A percentile compares a stretch with the other conserved stretches of the same genome.
Conservation (phyloP, 1,139 yeast species). For the Blastobotrys aristatus region DNA sequence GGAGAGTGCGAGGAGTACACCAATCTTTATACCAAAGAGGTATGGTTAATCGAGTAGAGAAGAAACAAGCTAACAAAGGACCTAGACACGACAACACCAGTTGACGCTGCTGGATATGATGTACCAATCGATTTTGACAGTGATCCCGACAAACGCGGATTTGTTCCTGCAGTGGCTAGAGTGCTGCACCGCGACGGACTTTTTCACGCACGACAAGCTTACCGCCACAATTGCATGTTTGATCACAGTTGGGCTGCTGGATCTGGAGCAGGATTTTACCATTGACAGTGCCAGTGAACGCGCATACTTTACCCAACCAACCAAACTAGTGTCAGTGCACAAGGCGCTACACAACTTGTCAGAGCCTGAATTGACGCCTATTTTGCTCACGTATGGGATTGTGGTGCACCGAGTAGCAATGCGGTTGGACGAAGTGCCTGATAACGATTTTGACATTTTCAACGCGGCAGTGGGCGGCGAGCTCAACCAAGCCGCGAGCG, state of each 20-base stretch:
- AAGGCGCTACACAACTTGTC: conserved; percentile 27
- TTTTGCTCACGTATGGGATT: conserved; percentile 69
- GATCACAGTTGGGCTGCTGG: conserved; percentile 31
- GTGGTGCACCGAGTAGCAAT: conserved; percentile 52
- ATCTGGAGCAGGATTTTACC: conserved; percentile 31
- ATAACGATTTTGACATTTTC: conserved; percentile 13
- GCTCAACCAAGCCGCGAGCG: conserved; percentile 21
- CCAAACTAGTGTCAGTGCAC: conserved; percentile 42
- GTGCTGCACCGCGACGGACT: conserved; percentile 4
- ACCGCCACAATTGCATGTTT: conserved; percentile 25
- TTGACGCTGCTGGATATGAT: conserved; percentile 29
- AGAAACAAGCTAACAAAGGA: background rate
- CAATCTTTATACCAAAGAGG: conserved; percentile 18
- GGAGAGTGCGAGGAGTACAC: conserved; percentile 14
- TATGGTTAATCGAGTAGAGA: conserved; percentile 4
- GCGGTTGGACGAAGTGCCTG: conserved; percentile 40
- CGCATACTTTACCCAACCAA: conserved; percentile 44
- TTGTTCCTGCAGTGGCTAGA: conserved; percentile 28
- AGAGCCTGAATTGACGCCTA: conserved; percentile 40
- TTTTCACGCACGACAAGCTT: background rate
- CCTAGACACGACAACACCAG: conserved; percentile 10
- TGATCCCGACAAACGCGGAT: conserved; percentile 24
- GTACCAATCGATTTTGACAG: conserved; percentile 28
- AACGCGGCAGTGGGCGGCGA: conserved; percentile 14
- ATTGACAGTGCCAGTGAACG: conserved; percentile 22